A percentile compares a stretch with the other conserved stretches of the same genome.
These are phyloP conservation scores for cucumber (Cucumis sativus) DNA, from an alignment of 306 rosid genomes.

Conservation along the genomic window DNA sequence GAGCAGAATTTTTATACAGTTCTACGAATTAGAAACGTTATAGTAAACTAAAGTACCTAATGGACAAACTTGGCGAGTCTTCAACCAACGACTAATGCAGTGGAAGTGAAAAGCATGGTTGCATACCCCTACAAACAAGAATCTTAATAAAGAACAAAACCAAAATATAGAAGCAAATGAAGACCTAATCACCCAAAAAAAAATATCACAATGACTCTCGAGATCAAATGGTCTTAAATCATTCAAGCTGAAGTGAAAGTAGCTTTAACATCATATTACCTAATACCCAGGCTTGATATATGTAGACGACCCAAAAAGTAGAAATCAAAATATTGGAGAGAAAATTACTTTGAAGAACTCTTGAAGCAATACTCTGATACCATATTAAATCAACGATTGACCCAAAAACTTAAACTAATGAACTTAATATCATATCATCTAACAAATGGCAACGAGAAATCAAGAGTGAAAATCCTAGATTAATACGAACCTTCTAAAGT, in stretches of 20 bases:
- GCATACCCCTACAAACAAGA: constrained; percentile 35
- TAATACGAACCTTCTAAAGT: background rate
- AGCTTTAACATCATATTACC: no score
- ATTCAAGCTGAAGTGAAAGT: no score
- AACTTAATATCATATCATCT: no score
- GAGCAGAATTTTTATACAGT: background rate
- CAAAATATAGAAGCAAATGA: background rate
- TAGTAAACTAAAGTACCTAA: constrained; percentile 32
- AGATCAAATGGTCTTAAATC: background rate
- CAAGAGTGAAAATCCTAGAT: background rate
- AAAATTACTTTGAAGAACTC: no score
- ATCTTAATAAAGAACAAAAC: background rate
- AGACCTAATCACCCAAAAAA: background rate
- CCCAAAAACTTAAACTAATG: no score
- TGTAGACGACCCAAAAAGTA: no score
- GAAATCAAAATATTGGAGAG: no score
- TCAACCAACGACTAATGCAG: constrained; percentile 92
- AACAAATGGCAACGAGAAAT: background rate
- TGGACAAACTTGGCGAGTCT: constrained; percentile 93
- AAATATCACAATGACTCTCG: background rate
- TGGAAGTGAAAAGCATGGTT: constrained; percentile 95
- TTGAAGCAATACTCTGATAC: no score
- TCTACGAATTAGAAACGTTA: background rate
- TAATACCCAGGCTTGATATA: no score
- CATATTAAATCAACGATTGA: no score